A percentile compares a stretch with the other conserved stretches of the same genome.
Evolutionary conservation across 2,329 filamentous ascomycete species (phyloP).

Genomic region (Leptoxyphium fumago): DNA sequence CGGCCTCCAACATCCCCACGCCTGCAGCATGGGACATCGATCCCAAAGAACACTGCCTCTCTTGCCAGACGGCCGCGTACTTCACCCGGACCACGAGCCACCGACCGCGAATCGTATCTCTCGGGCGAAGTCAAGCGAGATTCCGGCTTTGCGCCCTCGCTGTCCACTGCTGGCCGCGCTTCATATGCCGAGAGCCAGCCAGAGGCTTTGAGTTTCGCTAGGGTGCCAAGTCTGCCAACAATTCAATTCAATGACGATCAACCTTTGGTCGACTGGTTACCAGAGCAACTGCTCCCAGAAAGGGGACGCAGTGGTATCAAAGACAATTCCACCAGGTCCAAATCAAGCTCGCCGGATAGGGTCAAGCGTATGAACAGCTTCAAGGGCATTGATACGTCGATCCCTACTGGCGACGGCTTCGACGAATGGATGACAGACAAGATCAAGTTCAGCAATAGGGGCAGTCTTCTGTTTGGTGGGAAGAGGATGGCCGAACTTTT

Average conservation of each 20-base stretch:
- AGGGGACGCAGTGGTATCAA: background rate
- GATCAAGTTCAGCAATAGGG: constrained; percentile 45
- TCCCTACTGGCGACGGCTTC: constrained; percentile 35
- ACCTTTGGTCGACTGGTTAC: background rate
- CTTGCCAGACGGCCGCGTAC: constrained; percentile 2
- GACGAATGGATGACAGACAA: constrained; percentile 36
- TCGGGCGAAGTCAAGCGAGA: constrained; percentile 19
- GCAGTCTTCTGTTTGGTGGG: constrained; percentile 43
- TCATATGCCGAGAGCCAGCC: constrained; percentile 8
- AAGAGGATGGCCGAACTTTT: constrained; percentile 29
- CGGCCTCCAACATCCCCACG: constrained; percentile 1
- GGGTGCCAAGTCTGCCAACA: constrained; percentile 27
- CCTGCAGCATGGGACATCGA: no score
- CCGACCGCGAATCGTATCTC: constrained; percentile 1
- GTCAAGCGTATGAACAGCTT: constrained; percentile 22
- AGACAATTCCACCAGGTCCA: background rate
- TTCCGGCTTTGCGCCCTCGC: constrained; percentile 18
- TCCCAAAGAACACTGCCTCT: background rate
- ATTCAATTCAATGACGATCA: constrained; percentile 31
- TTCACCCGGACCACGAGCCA: background rate
- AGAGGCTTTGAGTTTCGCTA: constrained; percentile 11
- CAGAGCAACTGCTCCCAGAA: background rate
- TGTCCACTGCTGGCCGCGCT: constrained; percentile 7
- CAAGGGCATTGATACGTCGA: constrained; percentile 37
- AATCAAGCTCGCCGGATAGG: constrained; percentile 1